Conservation (phyloP, 2,329 filamentous ascomycete genomes). For the Fusarium chlamydosporum region DNA sequence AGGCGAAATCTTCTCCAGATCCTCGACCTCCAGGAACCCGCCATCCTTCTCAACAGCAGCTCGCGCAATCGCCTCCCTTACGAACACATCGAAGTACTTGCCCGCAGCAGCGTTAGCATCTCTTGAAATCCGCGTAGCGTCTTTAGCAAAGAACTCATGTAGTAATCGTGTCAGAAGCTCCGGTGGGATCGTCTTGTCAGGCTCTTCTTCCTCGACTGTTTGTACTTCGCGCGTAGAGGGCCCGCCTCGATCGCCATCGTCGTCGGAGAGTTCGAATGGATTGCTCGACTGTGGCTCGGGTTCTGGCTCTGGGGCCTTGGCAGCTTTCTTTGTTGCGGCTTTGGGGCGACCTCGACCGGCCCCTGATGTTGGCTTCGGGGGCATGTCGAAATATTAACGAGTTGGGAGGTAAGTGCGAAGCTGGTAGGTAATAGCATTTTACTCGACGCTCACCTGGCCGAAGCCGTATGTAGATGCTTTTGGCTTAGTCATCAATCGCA, state of each 20-base stretch:
- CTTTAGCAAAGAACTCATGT: slow-evolving; percentile 82
- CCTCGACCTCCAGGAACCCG: slow-evolving; percentile 86
- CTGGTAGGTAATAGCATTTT: neutral
- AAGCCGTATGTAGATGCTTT: neutral
- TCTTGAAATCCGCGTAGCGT: slow-evolving; percentile 79
- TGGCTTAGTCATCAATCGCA: slow-evolving; percentile 33
- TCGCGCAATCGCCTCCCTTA: slow-evolving; percentile 87
- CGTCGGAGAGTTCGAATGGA: slow-evolving; percentile 56
- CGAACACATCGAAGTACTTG: slow-evolving; percentile 92
- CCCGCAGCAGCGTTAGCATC: slow-evolving; percentile 83
- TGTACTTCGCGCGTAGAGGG: slow-evolving; percentile 46
- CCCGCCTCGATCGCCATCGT: slow-evolving; percentile 36
- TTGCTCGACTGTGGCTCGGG: slow-evolving; percentile 53
- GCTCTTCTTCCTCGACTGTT: slow-evolving; percentile 52
- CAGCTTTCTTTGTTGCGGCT: slow-evolving; percentile 45
- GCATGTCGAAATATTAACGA: slow-evolving; percentile 54
- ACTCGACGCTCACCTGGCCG: neutral
- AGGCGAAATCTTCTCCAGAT: slow-evolving; percentile 88
- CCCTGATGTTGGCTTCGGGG: slow-evolving; percentile 58
- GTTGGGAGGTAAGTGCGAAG: neutral
- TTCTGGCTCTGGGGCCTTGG: slow-evolving; percentile 45
- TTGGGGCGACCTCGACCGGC: slow-evolving; percentile 57
- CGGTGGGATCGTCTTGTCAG: slow-evolving; percentile 72
- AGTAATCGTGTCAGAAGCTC: slow-evolving; percentile 82
- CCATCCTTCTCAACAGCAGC: slow-evolving; percentile 78